A percentile compares a stretch with the other conserved stretches of the same genome.
Evolutionary conservation across 192 early-diverging fungal species (phyloP).

Genomic region (Rhizophagus prolifer): DNA sequence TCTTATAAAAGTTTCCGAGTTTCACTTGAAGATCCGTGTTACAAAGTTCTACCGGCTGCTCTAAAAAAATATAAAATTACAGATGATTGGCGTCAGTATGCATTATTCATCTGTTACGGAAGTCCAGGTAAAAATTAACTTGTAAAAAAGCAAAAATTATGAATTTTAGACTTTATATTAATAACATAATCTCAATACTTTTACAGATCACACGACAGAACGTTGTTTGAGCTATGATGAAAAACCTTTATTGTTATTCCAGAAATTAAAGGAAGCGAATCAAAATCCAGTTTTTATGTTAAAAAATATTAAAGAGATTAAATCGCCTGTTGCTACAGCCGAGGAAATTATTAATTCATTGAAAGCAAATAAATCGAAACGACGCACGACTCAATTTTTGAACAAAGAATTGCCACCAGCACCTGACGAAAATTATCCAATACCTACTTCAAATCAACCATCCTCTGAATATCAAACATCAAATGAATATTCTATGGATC

Average conservation of each 20-base stretch:
- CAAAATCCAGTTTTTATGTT: conserved; percentile 73
- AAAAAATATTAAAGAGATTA: conserved; percentile 57
- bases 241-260: conserved; percentile 69
- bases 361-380: conserved; percentile 25
- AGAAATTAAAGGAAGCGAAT: conserved; percentile 70
- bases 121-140: conserved; percentile 48
- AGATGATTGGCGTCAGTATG: conserved; percentile 85
- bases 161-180: not conserved
- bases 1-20: conserved; percentile 86
- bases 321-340: conserved; percentile 38
- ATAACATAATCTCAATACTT: not conserved
- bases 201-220: conserved; percentile 43
- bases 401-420: conserved; percentile 29
- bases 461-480: not conserved
- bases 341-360: conserved; percentile 21
- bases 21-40: conserved; percentile 76
- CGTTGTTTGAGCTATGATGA: conserved; percentile 75
- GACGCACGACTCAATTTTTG: conserved; percentile 23
- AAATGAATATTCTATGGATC: conserved; percentile 15
- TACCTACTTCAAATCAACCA: not conserved
- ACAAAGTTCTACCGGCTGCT: conserved; percentile 80
- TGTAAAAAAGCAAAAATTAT: conserved; percentile 9
- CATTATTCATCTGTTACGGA: conserved; percentile 78
- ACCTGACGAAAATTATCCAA: conserved; percentile 3
- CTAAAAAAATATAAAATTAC: conserved; percentile 90